Conservation (phyloP, 2,329 filamentous ascomycete genomes). For the Trichoderma breve region DNA sequence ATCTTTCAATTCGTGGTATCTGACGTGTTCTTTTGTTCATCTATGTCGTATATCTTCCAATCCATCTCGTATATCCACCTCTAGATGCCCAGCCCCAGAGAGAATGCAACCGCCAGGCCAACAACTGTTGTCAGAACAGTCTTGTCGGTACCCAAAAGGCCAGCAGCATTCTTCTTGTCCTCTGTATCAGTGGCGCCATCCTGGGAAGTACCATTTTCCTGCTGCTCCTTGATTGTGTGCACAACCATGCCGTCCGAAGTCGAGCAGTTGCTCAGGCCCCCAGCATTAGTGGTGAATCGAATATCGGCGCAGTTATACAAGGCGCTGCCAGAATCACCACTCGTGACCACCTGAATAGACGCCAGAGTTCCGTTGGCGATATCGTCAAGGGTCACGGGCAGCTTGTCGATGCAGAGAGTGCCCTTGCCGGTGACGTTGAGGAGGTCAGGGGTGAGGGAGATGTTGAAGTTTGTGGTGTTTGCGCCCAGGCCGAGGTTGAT, state of each 20-base stretch:
- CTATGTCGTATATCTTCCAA: neutral
- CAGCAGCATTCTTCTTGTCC: constrained; percentile 27
- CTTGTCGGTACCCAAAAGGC: constrained; percentile 26
- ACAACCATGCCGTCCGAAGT: constrained; percentile 44
- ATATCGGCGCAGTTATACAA: constrained; percentile 78
- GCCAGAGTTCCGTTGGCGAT: constrained; percentile 60
- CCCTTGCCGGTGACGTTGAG: constrained; percentile 60
- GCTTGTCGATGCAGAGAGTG: constrained; percentile 62
- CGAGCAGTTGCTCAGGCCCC: constrained; percentile 40
- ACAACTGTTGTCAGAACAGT: constrained; percentile 36
- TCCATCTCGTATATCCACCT: constrained; percentile 2
- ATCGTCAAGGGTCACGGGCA: constrained; percentile 53
- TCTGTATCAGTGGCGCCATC: constrained; percentile 5
- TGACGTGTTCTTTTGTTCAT: neutral
- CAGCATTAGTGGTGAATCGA: constrained; percentile 56
- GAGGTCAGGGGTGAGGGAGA: constrained; percentile 60
- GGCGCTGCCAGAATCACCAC: constrained; percentile 56
- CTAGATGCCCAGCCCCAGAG: constrained; percentile 38
- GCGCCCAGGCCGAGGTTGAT: constrained; percentile 52
- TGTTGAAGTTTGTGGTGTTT: constrained; percentile 63
- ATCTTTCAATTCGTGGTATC: constrained; percentile 12
- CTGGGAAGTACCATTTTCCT: constrained; percentile 12
- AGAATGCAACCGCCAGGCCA: constrained; percentile 40
- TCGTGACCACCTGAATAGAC: constrained; percentile 67
- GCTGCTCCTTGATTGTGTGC: constrained; percentile 31